A percentile compares a stretch with the other conserved stretches of the same genome.
Conservation (phyloP, 441 rosid genomes). For the Hypseocharis bilobata region DNA sequence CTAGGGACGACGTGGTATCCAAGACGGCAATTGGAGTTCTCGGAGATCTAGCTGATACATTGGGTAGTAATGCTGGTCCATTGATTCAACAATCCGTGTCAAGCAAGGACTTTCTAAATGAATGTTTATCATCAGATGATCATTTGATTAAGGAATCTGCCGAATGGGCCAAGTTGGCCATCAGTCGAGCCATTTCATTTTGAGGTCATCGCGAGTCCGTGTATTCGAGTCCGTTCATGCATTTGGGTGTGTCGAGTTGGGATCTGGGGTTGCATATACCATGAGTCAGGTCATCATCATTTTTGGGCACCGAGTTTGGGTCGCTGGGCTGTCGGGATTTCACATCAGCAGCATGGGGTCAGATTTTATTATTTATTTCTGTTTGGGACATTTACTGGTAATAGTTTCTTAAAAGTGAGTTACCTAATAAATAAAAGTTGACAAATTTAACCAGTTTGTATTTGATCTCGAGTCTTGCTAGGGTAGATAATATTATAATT, state of each 20-base stretch:
- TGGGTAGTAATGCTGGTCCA: slow-evolving; percentile 48
- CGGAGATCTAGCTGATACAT: slow-evolving; percentile 67
- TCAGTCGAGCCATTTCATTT: slow-evolving; percentile 52
- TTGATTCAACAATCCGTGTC: slow-evolving; percentile 62
- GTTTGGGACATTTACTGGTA: no score
- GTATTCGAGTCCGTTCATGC: slow-evolving; percentile 50
- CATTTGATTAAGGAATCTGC: slow-evolving; percentile 50
- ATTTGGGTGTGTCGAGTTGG: slow-evolving; percentile 50
- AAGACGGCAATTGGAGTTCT: slow-evolving; percentile 67
- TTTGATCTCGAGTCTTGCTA: no score
- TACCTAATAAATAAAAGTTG: no score
- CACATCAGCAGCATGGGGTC: slow-evolving; percentile 23
- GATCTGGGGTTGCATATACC: slow-evolving; percentile 40
- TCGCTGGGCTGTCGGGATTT: slow-evolving; percentile 24
- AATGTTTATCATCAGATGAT: slow-evolving; percentile 60
- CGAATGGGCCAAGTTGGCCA: slow-evolving; percentile 72
- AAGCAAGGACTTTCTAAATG: slow-evolving; percentile 58
- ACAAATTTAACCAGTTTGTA: no score
- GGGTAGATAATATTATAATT: no score
- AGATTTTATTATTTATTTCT: slow-evolving; percentile 14
- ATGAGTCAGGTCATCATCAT: slow-evolving; percentile 33
- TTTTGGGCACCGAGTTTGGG: slow-evolving; percentile 24
- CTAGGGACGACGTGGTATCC: slow-evolving; percentile 58
- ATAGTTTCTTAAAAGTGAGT: no score
- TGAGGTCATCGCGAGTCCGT: slow-evolving; percentile 32